Evolutionary conservation across 2,329 filamentous ascomycete genomes (phyloP), one percentile per base, ranked within the genome.

Genomic region (Talaromyces sp.): DNA sequence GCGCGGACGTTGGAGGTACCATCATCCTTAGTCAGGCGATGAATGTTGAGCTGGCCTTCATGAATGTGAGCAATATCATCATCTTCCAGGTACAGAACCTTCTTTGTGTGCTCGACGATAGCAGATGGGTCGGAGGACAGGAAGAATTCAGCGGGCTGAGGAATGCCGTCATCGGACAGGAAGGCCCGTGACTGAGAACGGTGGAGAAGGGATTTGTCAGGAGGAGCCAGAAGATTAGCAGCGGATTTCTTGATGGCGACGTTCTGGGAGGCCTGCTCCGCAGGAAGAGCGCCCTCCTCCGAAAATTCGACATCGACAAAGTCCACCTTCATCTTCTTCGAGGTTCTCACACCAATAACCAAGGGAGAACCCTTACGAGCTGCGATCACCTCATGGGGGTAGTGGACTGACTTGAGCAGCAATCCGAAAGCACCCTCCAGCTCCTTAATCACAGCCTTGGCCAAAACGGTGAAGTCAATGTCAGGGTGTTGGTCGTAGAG

Each of bases 281-380:
- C 94, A 33, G 94, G 88, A 57, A 99, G 88, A 63, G 89, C 84
- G 68, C 87, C 86, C 67, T 96, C 91, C 69, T 96, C 91, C 47
- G 88, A 89, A 75, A 93, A 97, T 80, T 99, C 94, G 57, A 99
- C 94, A 74, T 99, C 94, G 73, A 99, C 94, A 70, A 99, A 99
- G 80, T 99, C 94, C 59, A 99, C 94, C 88, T 97, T 99, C 94
- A 99, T 97, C 81, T 96, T 96, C 82, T 89, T 95, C 78, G 91
- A 84, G 51, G 94, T 97, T 80, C 91, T 90, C 73, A 99, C 94
- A 78, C 94, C 94, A 67, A 99, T 91, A 60, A 99, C 94, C 56
- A 99, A 85, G 39, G 94, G 94, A 57, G 94, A 99, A 79, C 94
- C 94, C 85, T 99, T 99, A 68, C 94, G 91, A 73, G 94, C 94